phyloP scores from a whole-genome alignment of 2,329 filamentous ascomycete species.

The Fusarium heterosporum region DNA sequence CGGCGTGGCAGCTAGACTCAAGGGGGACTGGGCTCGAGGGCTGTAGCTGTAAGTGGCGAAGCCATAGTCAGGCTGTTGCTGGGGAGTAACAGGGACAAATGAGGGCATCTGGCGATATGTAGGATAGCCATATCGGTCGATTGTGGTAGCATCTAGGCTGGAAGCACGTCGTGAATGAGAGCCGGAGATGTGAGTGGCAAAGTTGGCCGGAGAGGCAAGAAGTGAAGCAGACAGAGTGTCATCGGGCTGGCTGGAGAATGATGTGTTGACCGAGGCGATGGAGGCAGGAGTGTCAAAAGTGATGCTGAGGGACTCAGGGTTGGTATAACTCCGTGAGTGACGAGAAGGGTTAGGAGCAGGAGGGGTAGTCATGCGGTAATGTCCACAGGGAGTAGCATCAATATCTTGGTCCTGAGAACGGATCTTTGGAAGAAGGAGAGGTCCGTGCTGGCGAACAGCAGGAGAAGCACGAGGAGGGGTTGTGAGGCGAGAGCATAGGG shows the following conservation, averaged over 20 bases:
- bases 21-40: slow-evolving; percentile 60
- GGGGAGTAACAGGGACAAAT: slow-evolving; percentile 47
- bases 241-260: slow-evolving; percentile 54
- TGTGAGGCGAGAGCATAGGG: slow-evolving; percentile 73
- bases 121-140: slow-evolving; percentile 83
- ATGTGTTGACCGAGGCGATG: slow-evolving; percentile 51
- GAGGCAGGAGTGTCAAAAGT: slow-evolving; percentile 46
- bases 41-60: slow-evolving; percentile 56
- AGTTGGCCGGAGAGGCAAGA: slow-evolving; percentile 74
- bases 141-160: slow-evolving; percentile 72
- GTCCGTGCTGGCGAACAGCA: slow-evolving; percentile 82
- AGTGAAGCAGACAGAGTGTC: slow-evolving; percentile 58
- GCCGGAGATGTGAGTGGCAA: slow-evolving; percentile 56
- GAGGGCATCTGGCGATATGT: slow-evolving; percentile 80
- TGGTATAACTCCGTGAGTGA: slow-evolving; percentile 70
- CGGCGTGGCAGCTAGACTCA: slow-evolving; percentile 56
- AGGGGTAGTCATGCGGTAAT: slow-evolving; percentile 53
- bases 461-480: slow-evolving; percentile 75
- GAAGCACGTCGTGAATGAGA: slow-evolving; percentile 68
- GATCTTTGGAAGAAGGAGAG: slow-evolving; percentile 86
- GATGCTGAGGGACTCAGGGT: slow-evolving; percentile 65
- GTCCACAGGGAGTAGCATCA: slow-evolving; percentile 62
- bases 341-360: slow-evolving; percentile 51
- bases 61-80: slow-evolving; percentile 55
- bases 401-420: slow-evolving; percentile 84